These are phyloP conservation scores for Aspergillus ellipticus DNA, from an alignment of 495 filamentous ascomycete species.

Conservation along the genomic window DNA sequence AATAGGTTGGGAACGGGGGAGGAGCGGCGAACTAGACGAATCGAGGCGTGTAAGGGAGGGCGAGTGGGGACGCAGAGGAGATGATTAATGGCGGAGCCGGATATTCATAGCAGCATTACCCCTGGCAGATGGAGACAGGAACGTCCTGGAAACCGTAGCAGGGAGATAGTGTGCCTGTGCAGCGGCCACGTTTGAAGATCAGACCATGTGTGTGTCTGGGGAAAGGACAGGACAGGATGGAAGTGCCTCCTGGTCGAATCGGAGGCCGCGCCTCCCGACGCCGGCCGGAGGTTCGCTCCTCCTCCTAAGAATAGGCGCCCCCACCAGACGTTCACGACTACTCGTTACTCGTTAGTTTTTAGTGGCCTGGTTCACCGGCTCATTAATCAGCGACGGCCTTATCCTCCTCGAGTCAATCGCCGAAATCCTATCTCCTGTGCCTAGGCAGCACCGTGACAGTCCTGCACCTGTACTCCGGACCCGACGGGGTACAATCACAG, in stretches of 20 bases:
- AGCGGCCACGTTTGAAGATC: constrained; percentile 25
- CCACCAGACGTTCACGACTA: not conserved
- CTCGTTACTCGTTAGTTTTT: too few relatives aligned
- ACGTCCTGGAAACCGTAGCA: not conserved
- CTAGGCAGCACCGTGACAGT: too few relatives aligned
- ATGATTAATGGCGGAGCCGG: constrained; percentile 4
- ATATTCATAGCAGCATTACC: constrained; percentile 8
- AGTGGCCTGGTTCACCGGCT: too few relatives aligned
- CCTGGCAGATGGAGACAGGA: constrained; percentile 11
- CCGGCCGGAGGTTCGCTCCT: not conserved
- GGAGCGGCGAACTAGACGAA: not conserved
- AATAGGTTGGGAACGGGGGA: not conserved
- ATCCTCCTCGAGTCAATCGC: not conserved
- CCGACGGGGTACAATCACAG: not conserved
- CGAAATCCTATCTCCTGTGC: not conserved
- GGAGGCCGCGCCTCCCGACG: not conserved
- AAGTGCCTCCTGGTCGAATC: not conserved
- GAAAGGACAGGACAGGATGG: constrained; percentile 5
- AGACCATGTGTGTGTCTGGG: constrained; percentile 20
- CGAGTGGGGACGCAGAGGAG: constrained; percentile 1
- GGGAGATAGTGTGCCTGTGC: constrained; percentile 13
- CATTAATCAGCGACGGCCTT: not conserved
- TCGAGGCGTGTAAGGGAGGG: constrained; percentile 2
- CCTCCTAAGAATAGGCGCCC: not conserved
- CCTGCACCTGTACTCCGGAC: too few relatives aligned